A percentile compares a stretch with the other conserved stretches of the same genome.
These are phyloP conservation scores for Luvunga scandens DNA, from an alignment of 345 rosid genomes.

Conservation along the genomic window DNA sequence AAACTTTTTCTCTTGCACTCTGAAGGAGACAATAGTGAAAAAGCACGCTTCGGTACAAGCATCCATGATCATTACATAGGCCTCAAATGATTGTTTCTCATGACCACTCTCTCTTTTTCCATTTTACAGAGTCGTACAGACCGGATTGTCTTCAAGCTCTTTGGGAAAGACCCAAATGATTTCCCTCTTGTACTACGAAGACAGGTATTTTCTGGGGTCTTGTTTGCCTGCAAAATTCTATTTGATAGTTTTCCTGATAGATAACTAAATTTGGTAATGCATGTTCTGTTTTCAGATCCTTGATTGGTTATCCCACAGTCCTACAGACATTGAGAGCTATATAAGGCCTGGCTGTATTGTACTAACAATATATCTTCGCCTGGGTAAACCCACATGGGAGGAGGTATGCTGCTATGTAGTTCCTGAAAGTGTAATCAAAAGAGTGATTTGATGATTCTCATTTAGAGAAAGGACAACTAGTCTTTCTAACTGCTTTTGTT, in stretches of 20 bases:
- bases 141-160: constrained; percentile 56
- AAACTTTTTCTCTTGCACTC: not conserved
- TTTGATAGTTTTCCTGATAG: not conserved
- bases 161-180: constrained; percentile 59
- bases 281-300: constrained; percentile 46
- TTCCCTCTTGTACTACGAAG: constrained; percentile 47
- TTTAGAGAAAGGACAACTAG: constrained; percentile 1
- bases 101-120: constrained; percentile 13
- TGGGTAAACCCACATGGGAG: constrained; percentile 47
- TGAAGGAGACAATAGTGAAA: not conserved
- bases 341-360: constrained; percentile 75
- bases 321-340: constrained; percentile 71
- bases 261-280: constrained; percentile 15
- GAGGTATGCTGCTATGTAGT: constrained; percentile 39
- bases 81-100: constrained; percentile 11
- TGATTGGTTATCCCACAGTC: constrained; percentile 66
- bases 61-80: not conserved
- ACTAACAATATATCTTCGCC: constrained; percentile 59
- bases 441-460: not conserved
- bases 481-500: constrained; percentile 3
- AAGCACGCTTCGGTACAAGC: not conserved
- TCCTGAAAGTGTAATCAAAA: not conserved
- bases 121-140: constrained; percentile 54
- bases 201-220: constrained; percentile 36
- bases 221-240: constrained; percentile 2